Evolutionary conservation across 2,329 filamentous ascomycete genomes (phyloP).

Genomic region (Camillea tinctor): DNA sequence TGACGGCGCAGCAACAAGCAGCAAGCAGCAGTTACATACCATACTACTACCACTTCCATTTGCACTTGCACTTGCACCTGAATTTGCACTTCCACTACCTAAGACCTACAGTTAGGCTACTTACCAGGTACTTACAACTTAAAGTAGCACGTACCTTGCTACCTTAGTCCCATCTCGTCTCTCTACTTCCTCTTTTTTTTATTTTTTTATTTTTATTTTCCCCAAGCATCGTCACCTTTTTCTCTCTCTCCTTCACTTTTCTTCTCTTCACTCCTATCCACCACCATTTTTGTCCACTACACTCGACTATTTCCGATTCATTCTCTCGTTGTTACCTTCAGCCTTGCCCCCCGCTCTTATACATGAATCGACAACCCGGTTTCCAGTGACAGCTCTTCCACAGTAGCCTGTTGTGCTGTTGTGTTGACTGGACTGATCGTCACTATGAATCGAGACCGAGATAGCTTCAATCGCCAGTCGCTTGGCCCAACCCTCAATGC

Average conservation of each 20-base stretch:
- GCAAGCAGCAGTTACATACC: not conserved
- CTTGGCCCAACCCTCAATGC: constrained; percentile 63
- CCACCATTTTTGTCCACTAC: not conserved
- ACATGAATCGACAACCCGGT: constrained; percentile 25
- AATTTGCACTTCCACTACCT: too few relatives aligned
- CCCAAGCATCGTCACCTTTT: not conserved
- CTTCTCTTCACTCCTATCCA: too few relatives aligned
- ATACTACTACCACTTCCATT: not conserved
- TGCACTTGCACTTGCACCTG: too few relatives aligned
- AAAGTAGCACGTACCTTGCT: not conserved
- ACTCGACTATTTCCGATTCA: not conserved
- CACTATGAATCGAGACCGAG: constrained; percentile 49
- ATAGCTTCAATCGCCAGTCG: constrained; percentile 62
- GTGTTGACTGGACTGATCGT: constrained; percentile 16
- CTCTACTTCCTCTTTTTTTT: too few relatives aligned
- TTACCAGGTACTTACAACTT: not conserved
- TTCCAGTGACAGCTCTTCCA: constrained; percentile 17
- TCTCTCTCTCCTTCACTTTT: not conserved
- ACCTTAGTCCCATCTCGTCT: too few relatives aligned
- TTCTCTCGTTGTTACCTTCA: not conserved
- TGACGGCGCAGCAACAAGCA: not conserved
- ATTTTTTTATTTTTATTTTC: not conserved
- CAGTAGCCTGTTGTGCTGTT: constrained; percentile 10
- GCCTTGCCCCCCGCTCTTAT: constrained; percentile 1
- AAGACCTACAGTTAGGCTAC: too few relatives aligned